Conservation (phyloP, 164 flowering plant genomes). For the Amborella trichopoda region DNA sequence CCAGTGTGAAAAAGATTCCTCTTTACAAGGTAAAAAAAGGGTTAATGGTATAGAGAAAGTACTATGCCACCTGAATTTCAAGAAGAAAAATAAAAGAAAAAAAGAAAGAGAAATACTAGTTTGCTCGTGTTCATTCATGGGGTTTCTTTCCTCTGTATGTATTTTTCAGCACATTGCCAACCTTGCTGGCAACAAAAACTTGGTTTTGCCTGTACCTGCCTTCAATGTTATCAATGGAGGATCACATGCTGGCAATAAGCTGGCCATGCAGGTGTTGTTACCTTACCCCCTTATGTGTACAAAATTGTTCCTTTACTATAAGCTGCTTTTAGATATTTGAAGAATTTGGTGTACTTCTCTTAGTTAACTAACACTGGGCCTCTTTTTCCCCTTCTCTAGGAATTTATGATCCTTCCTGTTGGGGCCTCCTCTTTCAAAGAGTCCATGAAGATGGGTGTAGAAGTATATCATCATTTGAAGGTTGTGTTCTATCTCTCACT, state of each 20-base stretch:
- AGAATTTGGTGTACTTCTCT: no score
- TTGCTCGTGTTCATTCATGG: no score
- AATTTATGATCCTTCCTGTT: slow-evolving; percentile 41
- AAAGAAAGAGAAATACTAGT: no score
- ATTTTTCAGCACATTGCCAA: slow-evolving; percentile 29
- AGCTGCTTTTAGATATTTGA: no score
- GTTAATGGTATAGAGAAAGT: no score
- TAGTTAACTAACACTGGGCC: no score
- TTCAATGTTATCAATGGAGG: slow-evolving; percentile 45
- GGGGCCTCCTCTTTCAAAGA: slow-evolving; percentile 37
- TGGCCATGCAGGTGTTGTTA: slow-evolving; percentile 29
- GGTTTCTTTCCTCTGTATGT: neutral
- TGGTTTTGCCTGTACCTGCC: slow-evolving; percentile 41
- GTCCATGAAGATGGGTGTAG: slow-evolving; percentile 45
- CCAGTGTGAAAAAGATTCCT: slow-evolving; percentile 27
- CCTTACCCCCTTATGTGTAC: neutral
- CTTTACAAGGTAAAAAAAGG: slow-evolving; percentile 25
- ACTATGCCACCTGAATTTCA: no score
- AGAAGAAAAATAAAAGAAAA: no score
- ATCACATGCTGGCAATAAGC: slow-evolving; percentile 39
- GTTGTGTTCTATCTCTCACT: slow-evolving; percentile 1
- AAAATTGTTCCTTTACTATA: neutral
- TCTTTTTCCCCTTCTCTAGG: slow-evolving; percentile 10
- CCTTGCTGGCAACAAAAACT: slow-evolving; percentile 31
- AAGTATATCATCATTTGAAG: slow-evolving; percentile 37